Percentiles rank a stretch among this genome's conserved stretches.
Conservation (phyloP, 139 green algal species). For the Chlamydomonas schloesseri region DNA sequence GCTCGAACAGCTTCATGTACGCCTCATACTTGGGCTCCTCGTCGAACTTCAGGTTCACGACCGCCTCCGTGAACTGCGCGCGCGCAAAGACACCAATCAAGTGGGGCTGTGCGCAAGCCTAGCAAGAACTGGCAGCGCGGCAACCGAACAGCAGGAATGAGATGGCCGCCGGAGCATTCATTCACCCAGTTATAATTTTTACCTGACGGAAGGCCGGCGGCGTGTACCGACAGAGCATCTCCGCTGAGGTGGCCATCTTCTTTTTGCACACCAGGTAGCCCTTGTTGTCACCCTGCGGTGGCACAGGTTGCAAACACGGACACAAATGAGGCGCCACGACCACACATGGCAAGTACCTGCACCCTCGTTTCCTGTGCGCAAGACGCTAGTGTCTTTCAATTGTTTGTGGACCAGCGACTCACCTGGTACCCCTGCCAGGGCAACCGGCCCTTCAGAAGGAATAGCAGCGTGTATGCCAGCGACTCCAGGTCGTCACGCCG, state of each 20-base stretch:
- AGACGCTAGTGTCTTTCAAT: too few species aligned
- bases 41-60: slow-evolving; percentile 99
- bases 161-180: too few species aligned
- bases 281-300: slow-evolving; percentile 95
- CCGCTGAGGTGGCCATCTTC: slow-evolving; percentile 98
- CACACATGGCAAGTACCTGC: background rate
- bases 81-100: background rate
- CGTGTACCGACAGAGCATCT: slow-evolving; percentile 97
- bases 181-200: too few species aligned
- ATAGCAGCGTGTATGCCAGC: slow-evolving; percentile 98
- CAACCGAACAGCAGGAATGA: too few species aligned
- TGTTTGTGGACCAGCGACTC: background rate
- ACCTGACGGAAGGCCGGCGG: slow-evolving; percentile 92
- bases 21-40: slow-evolving; percentile 95
- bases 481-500: slow-evolving; percentile 97
- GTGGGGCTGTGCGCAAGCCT: too few species aligned
- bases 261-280: slow-evolving; percentile 99
- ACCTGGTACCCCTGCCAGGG: slow-evolving; percentile 95
- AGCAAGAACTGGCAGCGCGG: too few species aligned
- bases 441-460: slow-evolving; percentile 93
- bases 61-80: slow-evolving; percentile 90
- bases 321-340: too few species aligned
- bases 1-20: slow-evolving; percentile 94
- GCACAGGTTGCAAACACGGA: background rate
- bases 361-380: too few species aligned